Evolutionary conservation across 177 flowering plant genomes (phyloP).

Genomic region (Telopea speciosissima): DNA sequence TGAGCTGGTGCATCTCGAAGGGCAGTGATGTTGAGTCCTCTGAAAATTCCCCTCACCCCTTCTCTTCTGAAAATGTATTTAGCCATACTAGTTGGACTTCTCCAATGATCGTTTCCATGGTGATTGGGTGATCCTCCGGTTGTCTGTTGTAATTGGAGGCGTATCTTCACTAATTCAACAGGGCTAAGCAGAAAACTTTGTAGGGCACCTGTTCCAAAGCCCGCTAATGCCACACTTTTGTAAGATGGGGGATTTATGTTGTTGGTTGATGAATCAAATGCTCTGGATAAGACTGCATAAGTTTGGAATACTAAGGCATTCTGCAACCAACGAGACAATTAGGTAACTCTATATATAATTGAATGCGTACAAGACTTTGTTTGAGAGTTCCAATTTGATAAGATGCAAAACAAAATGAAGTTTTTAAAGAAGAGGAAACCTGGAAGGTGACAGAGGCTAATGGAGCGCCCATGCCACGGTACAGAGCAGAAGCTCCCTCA

Average conservation of each 20-base stretch:
- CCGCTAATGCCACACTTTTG: conserved; percentile 71
- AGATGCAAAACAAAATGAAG: no score
- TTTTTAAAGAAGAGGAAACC: conserved; percentile 35
- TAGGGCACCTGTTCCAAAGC: conserved; percentile 77
- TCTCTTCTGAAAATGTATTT: conserved; percentile 48
- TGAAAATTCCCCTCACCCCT: conserved; percentile 62
- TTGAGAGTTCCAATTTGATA: no score
- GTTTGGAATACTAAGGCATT: conserved; percentile 89
- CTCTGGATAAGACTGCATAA: conserved; percentile 67
- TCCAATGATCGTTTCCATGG: not conserved
- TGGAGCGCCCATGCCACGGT: conserved; percentile 91
- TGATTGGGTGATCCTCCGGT: not conserved
- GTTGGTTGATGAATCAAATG: conserved; percentile 35
- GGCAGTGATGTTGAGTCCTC: conserved; percentile 64
- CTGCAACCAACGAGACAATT: conserved; percentile 30
- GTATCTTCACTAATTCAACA: conserved; percentile 82
- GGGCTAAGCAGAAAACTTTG: conserved; percentile 74
- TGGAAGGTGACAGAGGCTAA: conserved; percentile 83
- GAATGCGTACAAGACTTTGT: no score
- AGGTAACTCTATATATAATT: no score
- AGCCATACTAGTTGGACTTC: conserved; percentile 49
- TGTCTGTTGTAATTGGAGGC: conserved; percentile 53
- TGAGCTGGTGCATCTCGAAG: conserved; percentile 79
- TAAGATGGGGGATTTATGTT: conserved; percentile 69
- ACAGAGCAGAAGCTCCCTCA: conserved; percentile 65